Base-by-base conservation (phyloP, 305 asterid species). In the Solanum hybrid region DNA sequence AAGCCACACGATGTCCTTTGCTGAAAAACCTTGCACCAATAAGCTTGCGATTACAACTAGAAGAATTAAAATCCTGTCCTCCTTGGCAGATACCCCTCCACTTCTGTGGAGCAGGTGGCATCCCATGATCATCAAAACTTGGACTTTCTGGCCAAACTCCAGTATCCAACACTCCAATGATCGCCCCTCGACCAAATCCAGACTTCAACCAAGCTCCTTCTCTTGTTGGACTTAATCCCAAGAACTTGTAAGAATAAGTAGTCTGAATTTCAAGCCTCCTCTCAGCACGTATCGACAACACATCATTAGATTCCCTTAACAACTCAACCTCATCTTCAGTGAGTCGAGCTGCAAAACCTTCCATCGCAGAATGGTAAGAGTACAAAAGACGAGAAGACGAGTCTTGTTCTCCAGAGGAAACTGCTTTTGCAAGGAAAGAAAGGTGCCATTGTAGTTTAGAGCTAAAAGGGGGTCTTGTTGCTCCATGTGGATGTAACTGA, bases 61-160 rank as follows among this genome's bases (percentile, higher is more conserved):
- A 93, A 67, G 97, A 89, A 51, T 90, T 88, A 92, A 96, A 97
- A 28, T 86, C 90, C 80, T 92, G 90, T n/a, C 98, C 99, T 40
- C 42, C 86, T 57, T 97, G 98, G 92, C 98, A 96, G 31, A 92
- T 90, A 79, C 99, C 99, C 89, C 87, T 94, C 99, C 99, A 97
- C 84, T 91, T 97, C 61, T 22, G 75, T 3, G 99, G 99, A 74
- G 92, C 93, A 3, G 95, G 97, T 7, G 96, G 94, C 97, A 97
- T 95, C 46, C 94, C 95, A 2, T 42, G 89, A 51, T 97, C 98
- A 51, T 92, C 93, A 88, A 97, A 97, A 94, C 98, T 96, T 29
- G 98, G 97, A 89, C 97, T 96, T 88, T 96, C 98, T 0, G 99
- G 99, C 98, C 98, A 97, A 89, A 94, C 91, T 8, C 98, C 98